phyloP scores from a whole-genome alignment of 2,329 filamentous ascomycete species.

The Phialophora tarda region DNA sequence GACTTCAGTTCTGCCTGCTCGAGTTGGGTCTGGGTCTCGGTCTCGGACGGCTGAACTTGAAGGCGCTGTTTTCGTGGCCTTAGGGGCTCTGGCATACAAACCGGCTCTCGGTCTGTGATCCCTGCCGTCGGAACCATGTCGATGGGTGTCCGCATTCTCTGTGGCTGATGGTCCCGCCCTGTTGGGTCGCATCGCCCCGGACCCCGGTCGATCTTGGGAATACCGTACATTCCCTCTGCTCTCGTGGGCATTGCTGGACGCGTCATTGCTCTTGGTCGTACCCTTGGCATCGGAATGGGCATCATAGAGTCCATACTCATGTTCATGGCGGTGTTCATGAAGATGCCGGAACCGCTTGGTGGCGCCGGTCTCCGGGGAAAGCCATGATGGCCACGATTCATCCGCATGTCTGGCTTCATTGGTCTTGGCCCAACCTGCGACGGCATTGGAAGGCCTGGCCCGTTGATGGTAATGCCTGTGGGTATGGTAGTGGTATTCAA shows the following conservation, averaged over 20 bases:
- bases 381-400: slow-evolving; percentile 26
- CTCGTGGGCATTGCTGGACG: slow-evolving; percentile 28
- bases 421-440: slow-evolving; percentile 15
- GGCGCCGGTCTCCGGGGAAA: slow-evolving; percentile 20
- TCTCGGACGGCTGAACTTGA: not conserved
- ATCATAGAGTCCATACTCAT: slow-evolving; percentile 25
- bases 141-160: slow-evolving; percentile 1
- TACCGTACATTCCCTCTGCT: slow-evolving; percentile 29
- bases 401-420: slow-evolving; percentile 13
- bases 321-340: slow-evolving; percentile 34
- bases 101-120: not conserved
- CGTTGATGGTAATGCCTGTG: slow-evolving; percentile 46
- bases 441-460: slow-evolving; percentile 19
- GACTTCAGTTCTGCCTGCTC: slow-evolving; percentile 15
- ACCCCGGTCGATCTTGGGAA: slow-evolving; percentile 25
- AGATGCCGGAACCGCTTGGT: slow-evolving; percentile 20
- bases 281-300: slow-evolving; percentile 27
- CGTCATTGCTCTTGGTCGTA: slow-evolving; percentile 27
- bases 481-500: slow-evolving; percentile 49
- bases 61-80: slow-evolving; percentile 17
- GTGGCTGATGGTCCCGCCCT: not conserved
- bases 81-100: slow-evolving; percentile 24
- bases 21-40: not conserved
- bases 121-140: slow-evolving; percentile 3
- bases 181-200: slow-evolving; percentile 7